Evolutionary conservation across 768 basidiomycete genomes (phyloP).

Genomic region (Pholiota microspora): DNA sequence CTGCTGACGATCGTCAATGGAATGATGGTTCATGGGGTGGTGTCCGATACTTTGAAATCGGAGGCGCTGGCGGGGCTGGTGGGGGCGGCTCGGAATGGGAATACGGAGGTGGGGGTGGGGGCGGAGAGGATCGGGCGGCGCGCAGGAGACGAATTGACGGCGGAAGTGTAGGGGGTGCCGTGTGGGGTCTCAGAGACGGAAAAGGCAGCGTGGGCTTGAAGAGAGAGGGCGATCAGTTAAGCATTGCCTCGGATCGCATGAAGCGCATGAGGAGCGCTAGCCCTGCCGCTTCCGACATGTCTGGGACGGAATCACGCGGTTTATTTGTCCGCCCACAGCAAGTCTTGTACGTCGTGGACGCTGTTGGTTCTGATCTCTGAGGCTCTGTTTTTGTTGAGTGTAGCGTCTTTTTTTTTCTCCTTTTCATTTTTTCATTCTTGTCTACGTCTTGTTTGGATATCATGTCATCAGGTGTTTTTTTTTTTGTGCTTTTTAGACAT

Average conservation of each 20-base stretch:
- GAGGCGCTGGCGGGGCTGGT: constrained; percentile 26
- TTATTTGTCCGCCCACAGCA: constrained; percentile 85
- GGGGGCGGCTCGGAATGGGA: constrained; percentile 65
- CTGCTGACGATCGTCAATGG: constrained; percentile 71
- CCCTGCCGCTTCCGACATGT: constrained; percentile 58
- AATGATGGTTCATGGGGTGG: constrained; percentile 84
- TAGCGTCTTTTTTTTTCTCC: neutral
- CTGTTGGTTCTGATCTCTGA: constrained; percentile 66
- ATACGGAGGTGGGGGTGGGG: constrained; percentile 20
- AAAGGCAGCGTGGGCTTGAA: constrained; percentile 22
- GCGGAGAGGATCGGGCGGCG: constrained; percentile 43
- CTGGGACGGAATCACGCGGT: constrained; percentile 59
- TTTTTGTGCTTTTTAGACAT: neutral
- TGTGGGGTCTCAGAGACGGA: constrained; percentile 27
- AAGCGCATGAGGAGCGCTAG: constrained; percentile 72
- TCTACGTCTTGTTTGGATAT: neutral
- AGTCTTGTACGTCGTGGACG: constrained; percentile 84
- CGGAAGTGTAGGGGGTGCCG: constrained; percentile 6
- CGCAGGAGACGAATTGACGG: constrained; percentile 45
- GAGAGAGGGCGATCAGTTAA: constrained; percentile 41
- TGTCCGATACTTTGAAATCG: constrained; percentile 81
- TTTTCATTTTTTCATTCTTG: too few relatives aligned
- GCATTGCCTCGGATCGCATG: constrained; percentile 58
- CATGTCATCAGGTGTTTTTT: neutral
- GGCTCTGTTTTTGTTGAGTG: constrained; percentile 1